A percentile compares a stretch with the other conserved stretches of the same genome.
Evolutionary conservation across 768 basidiomycete species (phyloP).

Genomic region (Podaxis rugospora): DNA sequence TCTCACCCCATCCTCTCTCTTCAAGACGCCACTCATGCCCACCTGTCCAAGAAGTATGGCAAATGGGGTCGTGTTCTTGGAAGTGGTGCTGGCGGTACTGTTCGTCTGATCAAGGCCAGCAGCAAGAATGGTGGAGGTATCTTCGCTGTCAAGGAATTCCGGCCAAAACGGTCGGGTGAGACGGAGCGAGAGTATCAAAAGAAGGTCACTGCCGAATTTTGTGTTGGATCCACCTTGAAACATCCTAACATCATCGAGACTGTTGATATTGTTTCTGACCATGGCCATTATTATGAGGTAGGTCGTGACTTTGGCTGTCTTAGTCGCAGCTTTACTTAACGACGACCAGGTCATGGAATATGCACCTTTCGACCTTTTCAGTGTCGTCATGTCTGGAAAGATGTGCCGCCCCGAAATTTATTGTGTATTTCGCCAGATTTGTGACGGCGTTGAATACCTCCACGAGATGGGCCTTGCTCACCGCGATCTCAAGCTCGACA

Average conservation of each 20-base stretch:
- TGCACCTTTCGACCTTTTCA: slow-evolving; percentile 97
- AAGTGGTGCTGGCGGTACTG: slow-evolving; percentile 97
- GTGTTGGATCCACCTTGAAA: slow-evolving; percentile 90
- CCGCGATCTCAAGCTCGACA: slow-evolving; percentile 98
- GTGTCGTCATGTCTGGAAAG: slow-evolving; percentile 98
- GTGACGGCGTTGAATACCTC: slow-evolving; percentile 96
- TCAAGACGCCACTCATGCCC: slow-evolving; percentile 81
- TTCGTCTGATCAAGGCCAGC: slow-evolving; percentile 88
- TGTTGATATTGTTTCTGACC: slow-evolving; percentile 95
- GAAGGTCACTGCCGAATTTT: slow-evolving; percentile 99
- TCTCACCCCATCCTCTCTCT: slow-evolving; percentile 51
- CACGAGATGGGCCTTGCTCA: slow-evolving; percentile 98
- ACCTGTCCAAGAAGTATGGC: slow-evolving; percentile 97
- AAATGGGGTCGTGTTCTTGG: slow-evolving; percentile 97
- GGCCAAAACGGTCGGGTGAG: slow-evolving; percentile 85
- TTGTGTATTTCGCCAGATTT: slow-evolving; percentile 98
- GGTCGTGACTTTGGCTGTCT: slow-evolving; percentile 20
- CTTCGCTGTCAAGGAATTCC: slow-evolving; percentile 97
- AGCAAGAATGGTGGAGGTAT: slow-evolving; percentile 78
- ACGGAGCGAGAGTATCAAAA: slow-evolving; percentile 97
- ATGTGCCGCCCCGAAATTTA: slow-evolving; percentile 99
- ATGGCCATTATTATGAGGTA: slow-evolving; percentile 98
- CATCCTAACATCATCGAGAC: slow-evolving; percentile 97
- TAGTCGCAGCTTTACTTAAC: slow-evolving; percentile 11
- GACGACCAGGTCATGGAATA: slow-evolving; percentile 92